Evolutionary conservation across 306 rosid genomes (phyloP), one percentile per base, ranked within the genome.

Genomic region (Gastrolobium bilobum): DNA sequence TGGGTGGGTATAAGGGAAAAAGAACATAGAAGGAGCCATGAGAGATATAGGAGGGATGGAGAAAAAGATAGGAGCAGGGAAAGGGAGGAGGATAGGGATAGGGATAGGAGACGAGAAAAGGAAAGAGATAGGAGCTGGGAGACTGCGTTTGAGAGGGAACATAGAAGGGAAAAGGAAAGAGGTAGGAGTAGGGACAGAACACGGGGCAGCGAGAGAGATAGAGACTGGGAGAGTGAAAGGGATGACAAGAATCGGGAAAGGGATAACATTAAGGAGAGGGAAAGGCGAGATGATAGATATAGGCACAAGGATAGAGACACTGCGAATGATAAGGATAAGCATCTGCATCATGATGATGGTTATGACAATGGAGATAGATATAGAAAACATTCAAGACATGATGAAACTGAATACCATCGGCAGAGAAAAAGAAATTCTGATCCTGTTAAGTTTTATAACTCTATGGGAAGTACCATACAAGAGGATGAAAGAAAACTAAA

Each of bases 61-160:
- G 92, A 87, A 67, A 82, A 79, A 62, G 93, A 82, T 39, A 90
- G 88, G 77, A 87, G 83, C 75, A 57, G 83, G 76, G 90, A 79
- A 69, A 82, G 90, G 52, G 90, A 83, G 64, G 80, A 83, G 43
- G 91, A 84, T 38, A 78, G 84, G 43, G 91, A 84, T 38, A 78
- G 84, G 79, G 91, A 84, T 61, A 68, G 83, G 84, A 88, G 87
- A 86, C 87, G 84, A 77, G 93, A 86, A 58, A 83, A 57, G 78
- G 96, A 90, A 67, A 58, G 87, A 43, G 90, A 82, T 61, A 75
- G 89, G 68, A 89, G 87, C 70, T 47, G 80, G 84, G 93, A 90
- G 14, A 44, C 81, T n/a, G 85, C 71, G 64, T 73, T 35, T 65
- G 89, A 85, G 48, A 85, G 85, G 77, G 89, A 86, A 26, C 64